A percentile compares a stretch with the other conserved stretches of the same genome.
These are phyloP conservation scores for Lentinula detonsa DNA, from an alignment of 768 basidiomycete genomes.

Conservation along the genomic window DNA sequence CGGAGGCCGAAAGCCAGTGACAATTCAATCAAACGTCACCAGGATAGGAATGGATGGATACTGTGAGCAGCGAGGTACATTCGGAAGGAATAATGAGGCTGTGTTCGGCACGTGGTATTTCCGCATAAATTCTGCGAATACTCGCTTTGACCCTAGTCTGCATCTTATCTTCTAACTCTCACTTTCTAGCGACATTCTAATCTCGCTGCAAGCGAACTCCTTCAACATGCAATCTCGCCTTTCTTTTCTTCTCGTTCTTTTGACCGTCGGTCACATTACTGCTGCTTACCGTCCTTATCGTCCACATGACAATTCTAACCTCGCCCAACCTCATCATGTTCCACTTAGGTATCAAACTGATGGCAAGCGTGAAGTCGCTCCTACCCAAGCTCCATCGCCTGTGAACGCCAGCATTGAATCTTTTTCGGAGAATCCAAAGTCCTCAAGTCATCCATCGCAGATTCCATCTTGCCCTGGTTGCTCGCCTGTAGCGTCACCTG, in stretches of 20 bases:
- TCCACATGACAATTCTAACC: not conserved
- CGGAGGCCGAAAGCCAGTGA: no score
- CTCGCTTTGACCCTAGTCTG: not conserved
- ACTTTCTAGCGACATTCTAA: conserved; percentile 1
- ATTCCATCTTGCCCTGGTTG: not conserved
- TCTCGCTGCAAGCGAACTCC: not conserved
- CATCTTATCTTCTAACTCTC: not conserved
- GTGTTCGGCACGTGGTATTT: not conserved
- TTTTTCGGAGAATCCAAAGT: not conserved
- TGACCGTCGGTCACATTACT: not conserved
- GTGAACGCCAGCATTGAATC: not conserved
- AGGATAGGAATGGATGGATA: no score
- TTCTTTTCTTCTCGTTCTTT: not conserved
- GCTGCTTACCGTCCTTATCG: not conserved
- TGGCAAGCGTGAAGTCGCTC: not conserved
- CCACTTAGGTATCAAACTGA: not conserved
- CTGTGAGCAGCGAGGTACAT: no score
- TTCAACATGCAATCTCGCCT: not conserved
- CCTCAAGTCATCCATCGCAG: not conserved
- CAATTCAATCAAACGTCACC: no score
- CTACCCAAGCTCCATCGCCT: not conserved
- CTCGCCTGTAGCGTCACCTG: not conserved
- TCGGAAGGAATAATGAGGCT: not conserved
- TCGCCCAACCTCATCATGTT: not conserved
- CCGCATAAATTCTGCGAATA: not conserved